Conservation (phyloP, 75 land plant species). For the Gnetum montanum region DNA sequence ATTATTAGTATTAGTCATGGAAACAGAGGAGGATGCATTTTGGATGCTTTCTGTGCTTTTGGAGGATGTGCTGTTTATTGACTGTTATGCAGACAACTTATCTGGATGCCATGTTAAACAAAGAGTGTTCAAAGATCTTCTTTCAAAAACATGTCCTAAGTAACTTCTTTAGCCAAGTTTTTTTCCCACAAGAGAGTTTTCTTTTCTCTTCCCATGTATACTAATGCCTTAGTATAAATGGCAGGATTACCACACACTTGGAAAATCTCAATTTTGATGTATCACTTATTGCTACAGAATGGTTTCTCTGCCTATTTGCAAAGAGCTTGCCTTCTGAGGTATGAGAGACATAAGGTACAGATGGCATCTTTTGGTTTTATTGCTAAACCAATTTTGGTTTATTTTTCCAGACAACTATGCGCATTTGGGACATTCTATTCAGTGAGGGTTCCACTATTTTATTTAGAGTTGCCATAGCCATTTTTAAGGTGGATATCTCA, state of each 20-base stretch:
- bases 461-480: slow-evolving; percentile 77
- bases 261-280: slow-evolving; percentile 37
- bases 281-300: slow-evolving; percentile 40
- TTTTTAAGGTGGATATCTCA: slow-evolving; percentile 55
- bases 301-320: slow-evolving; percentile 43
- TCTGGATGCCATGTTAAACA: slow-evolving; percentile 44
- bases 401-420: slow-evolving; percentile 58
- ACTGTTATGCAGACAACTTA: slow-evolving; percentile 32
- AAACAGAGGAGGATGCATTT: slow-evolving; percentile 46
- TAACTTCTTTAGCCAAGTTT: neutral
- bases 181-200: neutral
- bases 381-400: neutral
- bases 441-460: slow-evolving; percentile 81
- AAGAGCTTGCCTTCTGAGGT: slow-evolving; percentile 50
- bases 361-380: neutral
- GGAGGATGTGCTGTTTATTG: slow-evolving; percentile 35
- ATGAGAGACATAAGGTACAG: neutral
- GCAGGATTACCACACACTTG: slow-evolving; percentile 28
- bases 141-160: slow-evolving; percentile 30
- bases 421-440: slow-evolving; percentile 96
- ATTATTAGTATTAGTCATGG: slow-evolving; percentile 35
- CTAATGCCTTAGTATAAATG: neutral
- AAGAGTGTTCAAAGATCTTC: slow-evolving; percentile 35
- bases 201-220: neutral
- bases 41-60: slow-evolving; percentile 45